Conservation (phyloP, 2,329 filamentous ascomycete species). For the Parastagonospora nodorum region DNA sequence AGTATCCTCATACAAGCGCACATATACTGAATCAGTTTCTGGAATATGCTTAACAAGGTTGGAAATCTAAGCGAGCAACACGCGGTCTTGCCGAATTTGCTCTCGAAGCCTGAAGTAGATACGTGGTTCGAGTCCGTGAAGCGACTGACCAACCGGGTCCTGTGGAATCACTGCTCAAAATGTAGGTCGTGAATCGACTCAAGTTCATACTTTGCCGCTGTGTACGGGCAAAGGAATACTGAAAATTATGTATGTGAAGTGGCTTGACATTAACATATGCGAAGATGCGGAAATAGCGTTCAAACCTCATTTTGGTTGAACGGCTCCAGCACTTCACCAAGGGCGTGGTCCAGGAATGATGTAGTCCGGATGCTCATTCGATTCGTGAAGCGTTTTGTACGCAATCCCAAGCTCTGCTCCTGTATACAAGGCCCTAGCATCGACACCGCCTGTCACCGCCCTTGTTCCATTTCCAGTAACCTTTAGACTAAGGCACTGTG, state of each 20-base stretch:
- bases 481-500: slow-evolving; percentile 55
- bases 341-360: slow-evolving; percentile 36
- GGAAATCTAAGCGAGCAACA: too few relatives aligned
- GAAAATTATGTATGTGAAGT: neutral
- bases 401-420: slow-evolving; percentile 48
- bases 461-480: slow-evolving; percentile 49
- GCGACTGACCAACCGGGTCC: neutral
- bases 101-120: too few relatives aligned
- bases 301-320: neutral
- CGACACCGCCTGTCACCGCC: slow-evolving; percentile 37
- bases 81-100: too few relatives aligned
- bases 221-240: neutral
- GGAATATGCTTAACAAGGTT: too few relatives aligned
- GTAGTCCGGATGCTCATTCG: slow-evolving; percentile 22
- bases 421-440: slow-evolving; percentile 47
- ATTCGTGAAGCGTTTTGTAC: slow-evolving; percentile 30
- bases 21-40: too few relatives aligned
- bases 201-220: too few relatives aligned
- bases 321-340: slow-evolving; percentile 12
- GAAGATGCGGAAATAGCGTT: too few relatives aligned
- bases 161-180: too few relatives aligned
- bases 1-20: too few relatives aligned
- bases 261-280: too few relatives aligned
- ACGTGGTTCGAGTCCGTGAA: neutral
- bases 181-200: too few relatives aligned